Evolutionary conservation across 1,139 yeast genomes (phyloP).

Genomic region (Kodamaea fungicola): DNA sequence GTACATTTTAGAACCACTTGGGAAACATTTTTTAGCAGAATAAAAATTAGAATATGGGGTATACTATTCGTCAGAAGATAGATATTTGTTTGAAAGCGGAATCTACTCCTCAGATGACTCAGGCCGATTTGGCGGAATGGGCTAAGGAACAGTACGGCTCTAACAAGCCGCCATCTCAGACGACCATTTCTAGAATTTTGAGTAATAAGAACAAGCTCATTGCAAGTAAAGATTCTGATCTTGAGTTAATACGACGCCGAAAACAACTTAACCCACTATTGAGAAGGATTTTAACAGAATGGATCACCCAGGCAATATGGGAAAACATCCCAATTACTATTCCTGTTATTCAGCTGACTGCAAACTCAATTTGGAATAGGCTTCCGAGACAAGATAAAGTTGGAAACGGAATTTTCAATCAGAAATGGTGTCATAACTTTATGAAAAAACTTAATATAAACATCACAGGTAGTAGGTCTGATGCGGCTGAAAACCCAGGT

Average conservation of each 20-base stretch:
- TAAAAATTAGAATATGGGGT: slow-evolving; percentile 38
- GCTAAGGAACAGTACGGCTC: slow-evolving; percentile 54
- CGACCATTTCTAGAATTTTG: slow-evolving; percentile 61
- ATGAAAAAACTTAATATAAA: slow-evolving; percentile 52
- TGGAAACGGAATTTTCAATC: slow-evolving; percentile 62
- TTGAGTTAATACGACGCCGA: slow-evolving; percentile 51
- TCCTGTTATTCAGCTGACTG: slow-evolving; percentile 62
- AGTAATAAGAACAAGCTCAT: slow-evolving; percentile 57
- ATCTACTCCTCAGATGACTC: slow-evolving; percentile 65
- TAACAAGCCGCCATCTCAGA: slow-evolving; percentile 58
- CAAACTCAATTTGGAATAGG: slow-evolving; percentile 61
- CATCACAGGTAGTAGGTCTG: slow-evolving; percentile 44
- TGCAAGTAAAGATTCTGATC: slow-evolving; percentile 57
- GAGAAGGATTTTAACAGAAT: slow-evolving; percentile 57
- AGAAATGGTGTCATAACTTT: slow-evolving; percentile 64
- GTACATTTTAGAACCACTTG: not conserved
- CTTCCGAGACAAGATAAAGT: slow-evolving; percentile 53
- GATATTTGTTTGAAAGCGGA: slow-evolving; percentile 68
- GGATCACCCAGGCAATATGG: slow-evolving; percentile 70
- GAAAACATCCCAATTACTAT: slow-evolving; percentile 63
- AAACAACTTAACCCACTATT: slow-evolving; percentile 55
- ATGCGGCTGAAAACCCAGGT: slow-evolving; percentile 31
- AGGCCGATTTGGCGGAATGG: slow-evolving; percentile 64
- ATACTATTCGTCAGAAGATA: slow-evolving; percentile 60
- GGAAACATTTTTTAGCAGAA: not conserved